Evolutionary conservation across 192 early-diverging fungal species (phyloP), one percentile per base, ranked within the genome.

Genomic region (Gonapodya prolifera): DNA sequence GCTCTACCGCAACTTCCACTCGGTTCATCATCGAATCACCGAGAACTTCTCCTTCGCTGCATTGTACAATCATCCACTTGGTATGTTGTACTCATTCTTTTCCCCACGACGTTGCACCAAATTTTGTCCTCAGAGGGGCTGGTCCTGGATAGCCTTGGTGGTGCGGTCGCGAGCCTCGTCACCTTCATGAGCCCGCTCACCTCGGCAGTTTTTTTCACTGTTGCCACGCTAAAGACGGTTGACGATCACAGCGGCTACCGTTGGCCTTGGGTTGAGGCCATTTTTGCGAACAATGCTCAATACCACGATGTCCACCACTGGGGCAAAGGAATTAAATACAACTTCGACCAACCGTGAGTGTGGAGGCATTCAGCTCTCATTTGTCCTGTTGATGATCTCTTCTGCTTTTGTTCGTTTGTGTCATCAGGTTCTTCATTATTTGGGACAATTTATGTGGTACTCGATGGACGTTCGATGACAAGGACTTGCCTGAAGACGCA

Each of bases 211-310:
- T 94, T 94, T 79, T 94, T 90, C 84, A 83, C 83, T 34, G 86
- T 94, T 78, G 87, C 91, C 1, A 93, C 92, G 28, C 71, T 94
- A 17, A 94, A 94, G 80, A 94, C 92, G 35, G 92, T 94, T 0
- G 91, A 94, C 75, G 92, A 94, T 79, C 92, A 94, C 83, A 91
- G 91, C 79, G 92, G 92, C 30, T 94, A 93, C 81, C 84, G 85
- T 30, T 81, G 91, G 75, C 92, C 92, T 34, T 94, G 88, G 85
- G 78, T 92, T 2, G 86, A 90, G 77, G 79, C 83, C 28, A 77
- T 94, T 17, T 92, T 91, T 81, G 77, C 81, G n/a, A 94, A 94
- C 79, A 92, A 92, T 78, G 89, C 89, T 0, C 82, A 76, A 35
- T 93, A 92, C 85, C 92, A 92, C 84, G 91, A 88, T 31, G 45